These are phyloP conservation scores for Colletotrichum spaethianum DNA, from an alignment of 2,329 filamentous ascomycete species.

Conservation along the genomic window DNA sequence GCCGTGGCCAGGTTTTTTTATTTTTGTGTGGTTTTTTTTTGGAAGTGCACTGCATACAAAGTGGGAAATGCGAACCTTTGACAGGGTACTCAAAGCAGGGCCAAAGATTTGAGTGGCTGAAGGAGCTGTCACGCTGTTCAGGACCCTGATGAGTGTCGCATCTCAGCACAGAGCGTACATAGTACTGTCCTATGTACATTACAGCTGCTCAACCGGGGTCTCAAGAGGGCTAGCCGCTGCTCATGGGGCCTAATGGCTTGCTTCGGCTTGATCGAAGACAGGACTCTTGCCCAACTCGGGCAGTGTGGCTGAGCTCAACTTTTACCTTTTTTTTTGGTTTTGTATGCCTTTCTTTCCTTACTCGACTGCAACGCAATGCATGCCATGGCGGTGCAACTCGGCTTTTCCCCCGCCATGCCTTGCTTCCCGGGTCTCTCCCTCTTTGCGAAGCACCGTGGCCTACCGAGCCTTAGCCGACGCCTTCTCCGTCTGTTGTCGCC, in stretches of 20 bases:
- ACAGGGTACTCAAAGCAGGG: not conserved
- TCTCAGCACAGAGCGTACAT: too few species aligned
- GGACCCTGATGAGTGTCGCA: too few species aligned
- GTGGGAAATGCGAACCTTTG: not conserved
- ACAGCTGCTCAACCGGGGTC: not conserved
- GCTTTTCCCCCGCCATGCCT: not conserved
- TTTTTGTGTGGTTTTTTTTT: too few species aligned
- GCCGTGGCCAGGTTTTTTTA: not conserved
- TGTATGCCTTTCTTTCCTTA: not conserved
- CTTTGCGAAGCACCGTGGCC: not conserved
- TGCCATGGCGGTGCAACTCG: not conserved
- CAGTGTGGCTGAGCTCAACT: slow-evolving; percentile 15
- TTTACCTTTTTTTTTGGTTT: too few species aligned
- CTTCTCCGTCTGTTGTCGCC: not conserved
- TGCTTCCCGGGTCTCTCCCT: not conserved
- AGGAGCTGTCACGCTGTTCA: not conserved
- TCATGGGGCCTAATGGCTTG: slow-evolving; percentile 16
- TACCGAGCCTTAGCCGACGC: slow-evolving; percentile 4
- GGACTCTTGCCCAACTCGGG: slow-evolving; percentile 1
- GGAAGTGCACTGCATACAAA: slow-evolving; percentile 20
- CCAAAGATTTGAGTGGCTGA: not conserved
- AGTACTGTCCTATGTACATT: not conserved
- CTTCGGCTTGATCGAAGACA: slow-evolving; percentile 27
- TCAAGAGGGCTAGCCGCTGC: not conserved
- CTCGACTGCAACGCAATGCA: not conserved